These are phyloP conservation scores for Leucosporidium creatinivorum DNA, from an alignment of 768 basidiomycete genomes.

Conservation along the genomic window DNA sequence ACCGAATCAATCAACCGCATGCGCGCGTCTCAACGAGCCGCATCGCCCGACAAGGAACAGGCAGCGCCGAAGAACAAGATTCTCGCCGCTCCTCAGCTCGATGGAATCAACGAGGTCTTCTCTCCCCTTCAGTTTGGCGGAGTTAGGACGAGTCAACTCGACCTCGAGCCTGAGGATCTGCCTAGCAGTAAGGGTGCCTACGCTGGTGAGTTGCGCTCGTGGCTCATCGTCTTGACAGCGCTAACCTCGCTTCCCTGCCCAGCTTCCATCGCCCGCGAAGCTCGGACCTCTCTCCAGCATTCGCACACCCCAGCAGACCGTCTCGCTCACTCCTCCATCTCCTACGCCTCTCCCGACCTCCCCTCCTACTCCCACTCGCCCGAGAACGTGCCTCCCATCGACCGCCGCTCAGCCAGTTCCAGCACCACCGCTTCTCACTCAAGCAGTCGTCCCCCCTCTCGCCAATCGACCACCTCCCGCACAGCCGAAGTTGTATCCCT, in stretches of 20 bases:
- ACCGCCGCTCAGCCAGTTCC: no score
- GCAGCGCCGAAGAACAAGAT: not conserved
- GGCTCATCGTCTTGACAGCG: not conserved
- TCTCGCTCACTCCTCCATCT: not conserved
- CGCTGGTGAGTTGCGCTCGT: not conserved
- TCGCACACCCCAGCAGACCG: not conserved
- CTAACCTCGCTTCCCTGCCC: not conserved
- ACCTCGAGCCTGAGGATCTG: not conserved
- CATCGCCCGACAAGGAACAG: not conserved
- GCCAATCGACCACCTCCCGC: not conserved
- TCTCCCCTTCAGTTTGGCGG: not conserved
- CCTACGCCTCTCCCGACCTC: not conserved
- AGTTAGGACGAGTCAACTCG: not conserved
- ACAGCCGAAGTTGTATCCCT: not conserved
- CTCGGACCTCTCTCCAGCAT: not conserved
- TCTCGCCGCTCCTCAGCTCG: not conserved
- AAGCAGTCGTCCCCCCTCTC: no score
- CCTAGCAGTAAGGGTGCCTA: not conserved
- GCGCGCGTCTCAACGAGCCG: not conserved
- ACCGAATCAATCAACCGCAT: not conserved
- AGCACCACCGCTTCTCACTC: no score
- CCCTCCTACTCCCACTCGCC: not conserved
- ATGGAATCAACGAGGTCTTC: not conserved
- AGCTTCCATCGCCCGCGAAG: slow-evolving; percentile 2
- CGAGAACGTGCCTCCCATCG: not conserved